These are phyloP conservation scores for Teratosphaeria viscida DNA, from an alignment of 2,329 filamentous ascomycete genomes.

Conservation along the genomic window DNA sequence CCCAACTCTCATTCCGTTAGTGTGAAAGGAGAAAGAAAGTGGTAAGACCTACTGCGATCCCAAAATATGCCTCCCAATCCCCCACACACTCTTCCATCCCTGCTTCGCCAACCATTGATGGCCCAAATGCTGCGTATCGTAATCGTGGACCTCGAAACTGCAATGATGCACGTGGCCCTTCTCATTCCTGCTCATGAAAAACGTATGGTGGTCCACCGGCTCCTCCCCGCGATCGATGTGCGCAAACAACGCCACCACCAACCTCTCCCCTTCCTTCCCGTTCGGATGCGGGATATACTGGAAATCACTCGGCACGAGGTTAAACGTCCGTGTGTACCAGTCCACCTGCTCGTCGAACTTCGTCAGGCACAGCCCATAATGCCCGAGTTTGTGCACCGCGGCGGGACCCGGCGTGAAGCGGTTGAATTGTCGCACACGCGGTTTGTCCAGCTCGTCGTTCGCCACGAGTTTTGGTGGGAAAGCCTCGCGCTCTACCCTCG, in stretches of 20 bases:
- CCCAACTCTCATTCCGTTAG: too few species aligned
- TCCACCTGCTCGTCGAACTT: constrained; percentile 23
- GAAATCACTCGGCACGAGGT: constrained; percentile 38
- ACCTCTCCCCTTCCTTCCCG: constrained; percentile 7
- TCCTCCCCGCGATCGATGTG: constrained; percentile 44
- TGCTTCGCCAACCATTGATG: constrained; percentile 57
- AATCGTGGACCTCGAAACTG: constrained; percentile 61
- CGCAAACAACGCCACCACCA: constrained; percentile 32
- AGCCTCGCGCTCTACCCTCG: constrained; percentile 9
- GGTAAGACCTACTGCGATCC: constrained; percentile 43
- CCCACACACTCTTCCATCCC: constrained; percentile 58
- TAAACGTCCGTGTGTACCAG: constrained; percentile 37
- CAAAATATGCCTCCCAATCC: constrained; percentile 58
- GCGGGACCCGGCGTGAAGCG: constrained; percentile 38
- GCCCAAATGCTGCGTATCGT: constrained; percentile 58
- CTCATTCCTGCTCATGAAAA: constrained; percentile 38
- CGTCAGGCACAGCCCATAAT: constrained; percentile 33
- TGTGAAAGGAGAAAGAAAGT: background rate
- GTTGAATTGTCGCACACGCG: constrained; percentile 29
- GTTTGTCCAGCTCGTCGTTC: constrained; percentile 30
- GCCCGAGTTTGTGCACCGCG: constrained; percentile 41
- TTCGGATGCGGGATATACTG: constrained; percentile 10
- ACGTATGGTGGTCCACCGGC: constrained; percentile 45
- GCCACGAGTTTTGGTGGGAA: constrained; percentile 24
- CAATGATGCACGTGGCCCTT: constrained; percentile 53